Conservation (phyloP, 2,329 filamentous ascomycete species). For the Colletotrichum liriopes region DNA sequence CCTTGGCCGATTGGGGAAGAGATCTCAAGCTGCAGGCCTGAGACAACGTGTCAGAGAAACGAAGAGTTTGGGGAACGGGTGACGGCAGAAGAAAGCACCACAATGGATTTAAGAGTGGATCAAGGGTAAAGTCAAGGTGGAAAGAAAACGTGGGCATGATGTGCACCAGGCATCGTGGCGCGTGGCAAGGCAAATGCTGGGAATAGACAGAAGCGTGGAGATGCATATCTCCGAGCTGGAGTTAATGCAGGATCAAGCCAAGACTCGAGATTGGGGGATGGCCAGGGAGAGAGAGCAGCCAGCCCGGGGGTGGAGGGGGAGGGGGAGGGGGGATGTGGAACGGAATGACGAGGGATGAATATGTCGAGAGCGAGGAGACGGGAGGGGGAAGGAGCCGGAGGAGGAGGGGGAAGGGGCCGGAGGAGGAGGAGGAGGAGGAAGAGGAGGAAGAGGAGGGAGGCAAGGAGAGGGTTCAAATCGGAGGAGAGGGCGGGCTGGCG, state of each 20-base stretch:
- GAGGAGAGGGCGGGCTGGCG: neutral
- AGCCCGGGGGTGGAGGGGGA: neutral
- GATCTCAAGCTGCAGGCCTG: constrained; percentile 38
- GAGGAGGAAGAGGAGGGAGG: no score
- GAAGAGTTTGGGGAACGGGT: constrained; percentile 18
- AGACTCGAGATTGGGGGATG: constrained; percentile 31
- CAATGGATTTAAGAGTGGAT: constrained; percentile 19
- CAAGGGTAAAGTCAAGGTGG: neutral
- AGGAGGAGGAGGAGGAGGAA: no score
- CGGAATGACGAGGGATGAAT: constrained; percentile 1
- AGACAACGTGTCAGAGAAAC: constrained; percentile 42
- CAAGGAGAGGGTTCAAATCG: neutral
- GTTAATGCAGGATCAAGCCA: constrained; percentile 16
- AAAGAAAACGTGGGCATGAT: constrained; percentile 17
- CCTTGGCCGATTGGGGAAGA: constrained; percentile 10
- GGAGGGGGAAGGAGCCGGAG: neutral
- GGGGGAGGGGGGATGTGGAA: neutral
- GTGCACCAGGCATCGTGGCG: constrained; percentile 26
- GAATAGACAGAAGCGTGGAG: neutral
- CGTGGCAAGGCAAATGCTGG: neutral
- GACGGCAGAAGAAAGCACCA: constrained; percentile 31
- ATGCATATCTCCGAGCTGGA: neutral
- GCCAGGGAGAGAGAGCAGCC: constrained; percentile 2
- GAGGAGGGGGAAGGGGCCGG: neutral
- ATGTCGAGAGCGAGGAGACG: neutral